These are phyloP conservation scores for Metarhizium guizhouense DNA, from an alignment of 2,329 filamentous ascomycete species.

Conservation along the genomic window DNA sequence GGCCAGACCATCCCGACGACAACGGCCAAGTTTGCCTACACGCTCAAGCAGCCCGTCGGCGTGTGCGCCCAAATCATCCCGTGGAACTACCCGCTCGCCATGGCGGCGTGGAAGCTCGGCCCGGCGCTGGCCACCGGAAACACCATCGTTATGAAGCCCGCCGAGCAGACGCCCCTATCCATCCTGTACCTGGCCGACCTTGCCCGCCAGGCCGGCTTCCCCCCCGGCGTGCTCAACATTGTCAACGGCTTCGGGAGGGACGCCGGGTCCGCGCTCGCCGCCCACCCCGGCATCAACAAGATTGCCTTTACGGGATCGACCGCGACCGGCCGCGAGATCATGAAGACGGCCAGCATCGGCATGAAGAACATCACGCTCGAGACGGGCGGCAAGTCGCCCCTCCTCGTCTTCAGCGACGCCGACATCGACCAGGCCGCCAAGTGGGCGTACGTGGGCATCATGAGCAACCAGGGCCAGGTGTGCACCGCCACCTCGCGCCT, in stretches of 20 bases:
- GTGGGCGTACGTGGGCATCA: constrained; percentile 39
- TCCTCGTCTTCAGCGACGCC: constrained; percentile 57
- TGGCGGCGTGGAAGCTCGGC: constrained; percentile 60
- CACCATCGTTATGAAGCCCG: constrained; percentile 55
- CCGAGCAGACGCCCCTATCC: constrained; percentile 59
- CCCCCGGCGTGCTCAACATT: constrained; percentile 69
- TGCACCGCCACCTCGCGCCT: constrained; percentile 58
- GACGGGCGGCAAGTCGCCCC: constrained; percentile 57
- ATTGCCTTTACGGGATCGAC: constrained; percentile 74
- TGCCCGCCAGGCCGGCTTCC: constrained; percentile 66
- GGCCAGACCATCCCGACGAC: constrained; percentile 67
- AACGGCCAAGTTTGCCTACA: constrained; percentile 63
- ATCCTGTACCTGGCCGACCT: constrained; percentile 58
- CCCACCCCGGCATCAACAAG: constrained; percentile 63
- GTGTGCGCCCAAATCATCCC: constrained; percentile 69
- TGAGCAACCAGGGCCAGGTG: constrained; percentile 55
- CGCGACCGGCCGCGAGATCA: constrained; percentile 61
- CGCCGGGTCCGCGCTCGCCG: constrained; percentile 58
- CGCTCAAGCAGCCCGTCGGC: constrained; percentile 65
- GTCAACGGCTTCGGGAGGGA: constrained; percentile 62
- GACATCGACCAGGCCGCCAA: constrained; percentile 62
- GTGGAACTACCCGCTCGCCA: constrained; percentile 55
- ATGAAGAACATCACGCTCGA: constrained; percentile 60
- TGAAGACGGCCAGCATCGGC: constrained; percentile 62
- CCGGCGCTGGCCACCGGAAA: constrained; percentile 60